A percentile compares a stretch with the other conserved stretches of the same genome.
Conservation (phyloP, 2,329 filamentous ascomycete genomes). For the Pyrenochaeta sp. region DNA sequence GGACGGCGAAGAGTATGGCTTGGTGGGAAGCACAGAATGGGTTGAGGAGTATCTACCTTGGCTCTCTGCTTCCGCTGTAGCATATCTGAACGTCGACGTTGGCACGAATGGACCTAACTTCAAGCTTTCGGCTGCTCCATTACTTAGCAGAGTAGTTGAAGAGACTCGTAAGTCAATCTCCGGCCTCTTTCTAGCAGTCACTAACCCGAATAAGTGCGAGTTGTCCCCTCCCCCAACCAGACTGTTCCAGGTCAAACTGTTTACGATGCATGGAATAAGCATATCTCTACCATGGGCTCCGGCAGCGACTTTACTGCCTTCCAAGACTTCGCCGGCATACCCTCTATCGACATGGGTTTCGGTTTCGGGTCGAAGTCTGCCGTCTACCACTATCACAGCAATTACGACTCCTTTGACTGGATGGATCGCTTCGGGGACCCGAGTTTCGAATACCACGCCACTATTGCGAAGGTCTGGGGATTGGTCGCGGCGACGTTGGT, state of each 20-base stretch:
- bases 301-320: conserved; percentile 63
- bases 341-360: conserved; percentile 59
- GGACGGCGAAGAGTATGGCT: conserved; percentile 79
- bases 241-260: conserved; percentile 74
- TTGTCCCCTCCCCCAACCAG: conserved; percentile 69
- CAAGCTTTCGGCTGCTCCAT: conserved; percentile 71
- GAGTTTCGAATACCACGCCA: conserved; percentile 65
- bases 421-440: conserved; percentile 80
- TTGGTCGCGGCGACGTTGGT: conserved; percentile 57
- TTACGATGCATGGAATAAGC: conserved; percentile 66
- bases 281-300: conserved; percentile 64
- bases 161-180: conserved; percentile 60
- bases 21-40: conserved; percentile 90
- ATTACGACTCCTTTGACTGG: conserved; percentile 87
- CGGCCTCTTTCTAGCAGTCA: not conserved
- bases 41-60: conserved; percentile 88
- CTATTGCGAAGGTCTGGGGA: conserved; percentile 57
- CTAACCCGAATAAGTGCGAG: conserved; percentile 34
- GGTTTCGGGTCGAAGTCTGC: conserved; percentile 50
- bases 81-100: conserved; percentile 87
- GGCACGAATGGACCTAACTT: conserved; percentile 74
- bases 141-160: conserved; percentile 77
- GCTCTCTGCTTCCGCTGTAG: conserved; percentile 76
- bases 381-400: conserved; percentile 80
- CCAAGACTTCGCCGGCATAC: conserved; percentile 62